A percentile compares a stretch with the other conserved stretches of the same genome.
phyloP scores from a whole-genome alignment of 1,139 yeast genomes.

The Hyphopichia fennica region DNA sequence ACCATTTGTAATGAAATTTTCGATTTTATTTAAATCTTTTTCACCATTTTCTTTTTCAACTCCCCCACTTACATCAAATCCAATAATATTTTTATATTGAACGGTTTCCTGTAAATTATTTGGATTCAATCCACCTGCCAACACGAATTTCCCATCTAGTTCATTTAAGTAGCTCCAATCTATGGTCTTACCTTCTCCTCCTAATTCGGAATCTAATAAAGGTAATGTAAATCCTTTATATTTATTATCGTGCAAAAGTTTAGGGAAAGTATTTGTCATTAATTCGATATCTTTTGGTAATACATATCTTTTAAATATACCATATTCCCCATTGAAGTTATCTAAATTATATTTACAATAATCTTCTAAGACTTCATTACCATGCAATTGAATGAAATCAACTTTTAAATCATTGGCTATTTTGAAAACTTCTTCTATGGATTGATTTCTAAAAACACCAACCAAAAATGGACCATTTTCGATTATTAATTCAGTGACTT shows the following conservation, averaged over 20 bases:
- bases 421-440: constrained; percentile 56
- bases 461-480: constrained; percentile 71
- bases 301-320: constrained; percentile 74
- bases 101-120: constrained; percentile 62
- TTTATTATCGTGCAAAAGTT: constrained; percentile 4
- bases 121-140: constrained; percentile 90
- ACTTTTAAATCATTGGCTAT: constrained; percentile 50
- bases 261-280: constrained; percentile 15
- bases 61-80: constrained; percentile 95
- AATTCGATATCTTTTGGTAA: constrained; percentile 49
- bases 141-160: constrained; percentile 50
- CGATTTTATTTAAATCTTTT: constrained; percentile 67
- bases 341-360: constrained; percentile 44
- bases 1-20: constrained; percentile 54
- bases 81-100: constrained; percentile 55
- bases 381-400: constrained; percentile 89
- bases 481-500: constrained; percentile 26
- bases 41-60: constrained; percentile 71
- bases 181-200: constrained; percentile 83
- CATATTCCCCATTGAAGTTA: constrained; percentile 31
- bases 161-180: constrained; percentile 58
- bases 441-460: constrained; percentile 89
- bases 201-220: constrained; percentile 81
- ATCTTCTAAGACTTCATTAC: constrained; percentile 65
- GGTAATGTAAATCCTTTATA: constrained; percentile 48